Conservation (phyloP, 2,329 filamentous ascomycete species). For the Didymella segeticola region DNA sequence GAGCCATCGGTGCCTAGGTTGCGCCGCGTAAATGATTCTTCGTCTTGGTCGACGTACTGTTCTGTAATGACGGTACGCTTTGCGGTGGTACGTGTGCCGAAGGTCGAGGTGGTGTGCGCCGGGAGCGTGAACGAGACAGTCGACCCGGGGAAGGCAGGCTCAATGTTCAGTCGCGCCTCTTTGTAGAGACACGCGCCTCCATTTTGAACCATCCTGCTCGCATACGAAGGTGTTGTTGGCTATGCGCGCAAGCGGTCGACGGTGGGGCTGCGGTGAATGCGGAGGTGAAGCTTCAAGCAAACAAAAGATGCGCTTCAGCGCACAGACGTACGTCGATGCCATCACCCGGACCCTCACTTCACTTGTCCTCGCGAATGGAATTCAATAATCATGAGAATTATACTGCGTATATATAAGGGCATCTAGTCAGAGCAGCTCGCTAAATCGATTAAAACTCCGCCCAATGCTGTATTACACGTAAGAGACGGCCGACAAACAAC, state of each 20-base stretch:
- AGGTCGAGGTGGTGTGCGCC: constrained; percentile 40
- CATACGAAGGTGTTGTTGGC: constrained; percentile 54
- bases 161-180: constrained; percentile 84
- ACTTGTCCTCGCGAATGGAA: neutral
- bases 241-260: constrained; percentile 10
- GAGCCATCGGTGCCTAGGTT: constrained; percentile 78
- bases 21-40: constrained; percentile 73
- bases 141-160: constrained; percentile 72
- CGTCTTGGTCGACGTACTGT: constrained; percentile 62
- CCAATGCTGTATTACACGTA: constrained; percentile 19
- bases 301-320: constrained; percentile 37
- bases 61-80: constrained; percentile 50
- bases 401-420: neutral
- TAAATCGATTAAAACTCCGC: constrained; percentile 20
- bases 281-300: constrained; percentile 33
- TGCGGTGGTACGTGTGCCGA: constrained; percentile 37
- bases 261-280: constrained; percentile 29
- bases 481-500: neutral
- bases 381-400: constrained; percentile 2
- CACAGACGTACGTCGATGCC: constrained; percentile 20
- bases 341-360: neutral
- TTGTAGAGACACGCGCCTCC: constrained; percentile 76
- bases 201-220: constrained; percentile 70
- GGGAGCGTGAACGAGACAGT: constrained; percentile 68
- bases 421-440: constrained; percentile 13